Base-by-base conservation (phyloP, 257 asterid genomes). In the Nicotiana attenuata region DNA sequence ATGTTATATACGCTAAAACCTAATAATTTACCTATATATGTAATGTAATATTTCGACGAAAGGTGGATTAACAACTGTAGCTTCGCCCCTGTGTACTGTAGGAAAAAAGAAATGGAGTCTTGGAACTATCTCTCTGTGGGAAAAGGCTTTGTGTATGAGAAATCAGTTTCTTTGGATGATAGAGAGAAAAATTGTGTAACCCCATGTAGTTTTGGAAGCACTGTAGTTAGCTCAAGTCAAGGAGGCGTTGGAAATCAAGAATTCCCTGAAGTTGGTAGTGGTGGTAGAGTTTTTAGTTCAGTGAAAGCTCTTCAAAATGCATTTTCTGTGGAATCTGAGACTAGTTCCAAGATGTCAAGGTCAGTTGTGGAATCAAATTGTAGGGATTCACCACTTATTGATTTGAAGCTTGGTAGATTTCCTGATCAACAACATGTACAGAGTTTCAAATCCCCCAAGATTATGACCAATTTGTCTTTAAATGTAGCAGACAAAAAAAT, bases 361-460 rank as follows among this genome's bases (percentile, higher is more conserved):
- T 83, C 87, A 77, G 68, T 29, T 31, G 79, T 67, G 80, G 88
- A 83, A 47, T 82, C 86, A 26, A 79, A 60, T 81, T 81, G 56
- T 26, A 28, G 78, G 15, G 88, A 86, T 52, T 81, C 88, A 59
- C 67, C 88, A 60, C 71, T 88, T 7, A 64, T 88, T 83, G 89
- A 88, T 81, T 68, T 88, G 85, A 83, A 88, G 56, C 67, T 88
- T 82, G 91, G 89, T 31, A 77, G 89, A 16, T 75, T 86, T 81
- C 82, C 71, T 82, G 87, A 83, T 83, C 85, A 80, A 9, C 45
- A 75, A 75, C 82, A 81, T 71, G 66, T 13, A 41, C 79, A 73
- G 29, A 22, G 52, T 28, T 80, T 38, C 31, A 80, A 76, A 5
- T 50, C 81, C 35, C 17, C 73, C 0, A 75, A 67, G 82, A 60